Percentiles rank a stretch among this genome's conserved stretches.
These are phyloP conservation scores for Serendipita indica DNA, from an alignment of 768 basidiomycete genomes.

Conservation along the genomic window DNA sequence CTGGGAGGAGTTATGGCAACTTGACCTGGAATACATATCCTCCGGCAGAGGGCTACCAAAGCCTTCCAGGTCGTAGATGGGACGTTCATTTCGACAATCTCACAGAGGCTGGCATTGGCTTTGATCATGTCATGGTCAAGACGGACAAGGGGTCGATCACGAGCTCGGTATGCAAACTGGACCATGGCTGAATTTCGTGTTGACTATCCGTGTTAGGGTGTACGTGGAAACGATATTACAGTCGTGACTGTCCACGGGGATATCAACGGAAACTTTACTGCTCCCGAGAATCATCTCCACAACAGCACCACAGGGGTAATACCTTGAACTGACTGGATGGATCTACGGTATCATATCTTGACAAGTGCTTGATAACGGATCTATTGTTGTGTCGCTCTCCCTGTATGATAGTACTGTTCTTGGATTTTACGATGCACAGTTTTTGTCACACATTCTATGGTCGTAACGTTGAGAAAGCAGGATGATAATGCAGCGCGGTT, in stretches of 20 bases:
- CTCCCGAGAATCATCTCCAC: background rate
- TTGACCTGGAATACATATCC: background rate
- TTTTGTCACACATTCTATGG: too few species aligned
- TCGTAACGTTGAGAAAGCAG: too few species aligned
- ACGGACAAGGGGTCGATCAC: background rate
- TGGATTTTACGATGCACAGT: too few species aligned
- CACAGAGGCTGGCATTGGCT: background rate
- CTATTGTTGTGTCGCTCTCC: too few species aligned
- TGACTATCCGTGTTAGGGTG: background rate
- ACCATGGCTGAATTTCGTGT: background rate
- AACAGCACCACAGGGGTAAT: too few species aligned
- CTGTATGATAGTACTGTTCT: too few species aligned
- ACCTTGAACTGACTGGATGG: too few species aligned
- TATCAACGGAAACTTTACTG: background rate
- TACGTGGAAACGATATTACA: background rate
- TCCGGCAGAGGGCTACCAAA: background rate
- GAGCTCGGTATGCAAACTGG: background rate
- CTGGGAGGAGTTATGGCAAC: background rate
- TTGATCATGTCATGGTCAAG: background rate
- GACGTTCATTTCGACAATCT: background rate
- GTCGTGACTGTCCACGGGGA: background rate
- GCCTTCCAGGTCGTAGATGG: background rate
- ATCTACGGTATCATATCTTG: too few species aligned
- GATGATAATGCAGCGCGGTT: too few species aligned
- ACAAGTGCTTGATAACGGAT: too few species aligned